Evolutionary conservation across 495 filamentous ascomycete species (phyloP).

Genomic region (Aspergillus olivimuriae): DNA sequence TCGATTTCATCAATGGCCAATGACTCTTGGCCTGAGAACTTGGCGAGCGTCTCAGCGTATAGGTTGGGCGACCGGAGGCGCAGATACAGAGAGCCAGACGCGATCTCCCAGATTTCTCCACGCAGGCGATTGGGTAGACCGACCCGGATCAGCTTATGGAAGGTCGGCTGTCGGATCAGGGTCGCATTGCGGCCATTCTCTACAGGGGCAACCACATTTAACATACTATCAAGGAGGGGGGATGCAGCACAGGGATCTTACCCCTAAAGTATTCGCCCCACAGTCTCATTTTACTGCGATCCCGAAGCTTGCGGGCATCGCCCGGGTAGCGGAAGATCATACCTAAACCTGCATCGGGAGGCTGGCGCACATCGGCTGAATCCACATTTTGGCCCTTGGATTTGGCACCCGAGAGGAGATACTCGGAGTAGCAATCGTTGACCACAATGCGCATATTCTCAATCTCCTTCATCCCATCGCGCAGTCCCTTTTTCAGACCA

Average conservation of each 20-base stretch:
- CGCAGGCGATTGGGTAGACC: conserved; percentile 88
- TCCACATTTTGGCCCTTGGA: conserved; percentile 24
- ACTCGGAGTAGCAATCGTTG: conserved; percentile 86
- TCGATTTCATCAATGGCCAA: conserved; percentile 98
- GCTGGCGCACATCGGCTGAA: conserved; percentile 48
- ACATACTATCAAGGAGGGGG: conserved; percentile 1
- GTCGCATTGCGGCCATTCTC: conserved; percentile 95
- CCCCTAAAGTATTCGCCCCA: conserved; percentile 92
- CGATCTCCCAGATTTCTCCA: conserved; percentile 94
- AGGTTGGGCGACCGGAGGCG: conserved; percentile 78
- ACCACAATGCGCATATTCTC: conserved; percentile 73
- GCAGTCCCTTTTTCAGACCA: conserved; percentile 79
- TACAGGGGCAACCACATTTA: conserved; percentile 18
- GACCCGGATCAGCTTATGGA: conserved; percentile 94
- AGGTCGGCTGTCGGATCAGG: conserved; percentile 88
- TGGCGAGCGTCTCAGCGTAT: conserved; percentile 75
- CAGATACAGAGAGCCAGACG: conserved; percentile 82
- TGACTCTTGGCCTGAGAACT: conserved; percentile 76
- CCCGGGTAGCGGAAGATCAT: conserved; percentile 93
- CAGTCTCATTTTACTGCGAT: conserved; percentile 93
- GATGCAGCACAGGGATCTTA: conserved; percentile 19
- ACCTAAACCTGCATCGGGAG: conserved; percentile 87
- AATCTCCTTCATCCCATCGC: conserved; percentile 79
- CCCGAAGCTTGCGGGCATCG: conserved; percentile 89
- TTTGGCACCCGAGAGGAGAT: conserved; percentile 58